Evolutionary conservation across 129 eudicot species (phyloP).

Genomic region (Helianthus annuus): HanXRQr2.0-SUNRISE NC_035447.2:92053513-92054012

Average conservation of each 20-base stretch:
- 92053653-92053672: background rate
- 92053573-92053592: background rate
- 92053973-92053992: background rate
- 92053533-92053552: conserved; percentile 3
- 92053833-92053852: too few species aligned
- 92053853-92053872: background rate
- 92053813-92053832: too few species aligned
- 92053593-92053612: background rate
- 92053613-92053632: background rate
- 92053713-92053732: background rate
- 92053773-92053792: too few species aligned
- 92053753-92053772: too few species aligned
- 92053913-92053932: background rate
- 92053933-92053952: background rate
- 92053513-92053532: conserved; percentile 10
- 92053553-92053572: background rate
- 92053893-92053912: background rate
- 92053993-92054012: background rate
- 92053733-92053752: too few species aligned
- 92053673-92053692: background rate
- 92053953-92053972: background rate
- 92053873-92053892: background rate
- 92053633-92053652: background rate
- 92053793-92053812: too few species aligned
- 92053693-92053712: background rate